These are phyloP conservation scores for Berkeleyomyces basicola DNA, from an alignment of 2,329 filamentous ascomycete species.

Conservation along the genomic window DNA sequence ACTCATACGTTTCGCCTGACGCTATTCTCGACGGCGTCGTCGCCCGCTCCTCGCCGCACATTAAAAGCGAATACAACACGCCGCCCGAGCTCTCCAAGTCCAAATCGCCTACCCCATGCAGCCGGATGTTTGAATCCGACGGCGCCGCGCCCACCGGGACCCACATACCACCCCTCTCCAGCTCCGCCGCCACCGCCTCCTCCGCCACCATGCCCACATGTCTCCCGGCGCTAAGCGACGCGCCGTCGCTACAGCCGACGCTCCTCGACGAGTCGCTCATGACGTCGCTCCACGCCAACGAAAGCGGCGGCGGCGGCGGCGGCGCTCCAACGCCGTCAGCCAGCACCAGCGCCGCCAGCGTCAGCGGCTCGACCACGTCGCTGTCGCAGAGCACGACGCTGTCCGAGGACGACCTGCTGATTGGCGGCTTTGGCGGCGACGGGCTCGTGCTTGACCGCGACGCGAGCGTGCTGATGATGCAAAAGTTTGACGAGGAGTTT, in stretches of 20 bases:
- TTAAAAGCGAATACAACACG: conserved; percentile 36
- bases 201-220: not conserved
- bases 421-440: conserved; percentile 28
- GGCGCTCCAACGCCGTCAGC: conserved; percentile 22
- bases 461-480: conserved; percentile 31
- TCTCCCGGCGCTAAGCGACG: too few relatives aligned
- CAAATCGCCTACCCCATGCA: conserved; percentile 34
- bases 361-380: not conserved
- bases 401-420: conserved; percentile 26
- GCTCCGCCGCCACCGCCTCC: not conserved
- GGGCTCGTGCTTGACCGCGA: conserved; percentile 30
- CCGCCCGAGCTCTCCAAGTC: conserved; percentile 45
- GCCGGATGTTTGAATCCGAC: conserved; percentile 32
- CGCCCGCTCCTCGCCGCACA: conserved; percentile 20
- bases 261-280: conserved; percentile 5
- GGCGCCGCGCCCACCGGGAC: conserved; percentile 16
- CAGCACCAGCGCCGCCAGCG: conserved; percentile 22
- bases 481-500: conserved; percentile 38
- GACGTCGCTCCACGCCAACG: conserved; percentile 34
- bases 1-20: conserved; percentile 32
- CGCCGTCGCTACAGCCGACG: too few relatives aligned
- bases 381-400: not conserved
- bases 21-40: conserved; percentile 23
- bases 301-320: conserved; percentile 42
- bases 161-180: conserved; percentile 10